Evolutionary conservation across 1,284 basidiomycete species (phyloP).

Genomic region (Wallemia hederae): DNA sequence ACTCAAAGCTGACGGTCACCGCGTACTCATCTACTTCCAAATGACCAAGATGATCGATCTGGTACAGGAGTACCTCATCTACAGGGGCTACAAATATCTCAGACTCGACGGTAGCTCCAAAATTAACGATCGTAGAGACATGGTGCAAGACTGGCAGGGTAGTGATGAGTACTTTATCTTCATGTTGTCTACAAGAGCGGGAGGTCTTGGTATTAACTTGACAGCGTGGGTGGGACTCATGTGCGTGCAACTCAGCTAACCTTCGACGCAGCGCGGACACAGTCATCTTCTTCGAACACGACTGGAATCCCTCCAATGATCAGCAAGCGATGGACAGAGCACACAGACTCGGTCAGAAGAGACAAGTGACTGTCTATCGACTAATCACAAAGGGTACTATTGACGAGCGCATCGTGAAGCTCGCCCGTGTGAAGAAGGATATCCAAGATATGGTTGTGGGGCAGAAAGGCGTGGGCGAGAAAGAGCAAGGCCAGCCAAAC

Average conservation of each 20-base stretch:
- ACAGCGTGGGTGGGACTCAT: background rate
- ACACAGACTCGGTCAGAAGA: slow-evolving; percentile 90
- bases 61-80: slow-evolving; percentile 96
- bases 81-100: slow-evolving; percentile 90
- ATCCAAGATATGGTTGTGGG: slow-evolving; percentile 17
- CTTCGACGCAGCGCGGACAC: slow-evolving; percentile 27
- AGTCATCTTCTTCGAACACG: slow-evolving; percentile 94
- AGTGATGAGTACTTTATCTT: slow-evolving; percentile 89
- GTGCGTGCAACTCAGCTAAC: background rate
- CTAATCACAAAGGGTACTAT: slow-evolving; percentile 91
- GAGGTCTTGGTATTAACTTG: slow-evolving; percentile 94
- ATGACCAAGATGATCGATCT: slow-evolving; percentile 99
- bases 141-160: slow-evolving; percentile 99
- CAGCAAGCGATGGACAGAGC: slow-evolving; percentile 99
- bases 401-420: slow-evolving; percentile 87
- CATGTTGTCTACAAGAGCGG: slow-evolving; percentile 80
- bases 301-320: slow-evolving; percentile 99
- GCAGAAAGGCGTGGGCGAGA: background rate
- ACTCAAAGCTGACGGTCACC: slow-evolving; percentile 74
- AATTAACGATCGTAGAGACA: slow-evolving; percentile 83
- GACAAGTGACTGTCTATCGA: slow-evolving; percentile 95
- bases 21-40: slow-evolving; percentile 93
- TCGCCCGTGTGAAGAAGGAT: slow-evolving; percentile 84
- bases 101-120: slow-evolving; percentile 85
- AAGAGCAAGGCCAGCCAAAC: background rate